These are phyloP conservation scores for Raddia guianensis DNA, from an alignment of 176 grass and related monocot species.

Conservation along the genomic window DNA sequence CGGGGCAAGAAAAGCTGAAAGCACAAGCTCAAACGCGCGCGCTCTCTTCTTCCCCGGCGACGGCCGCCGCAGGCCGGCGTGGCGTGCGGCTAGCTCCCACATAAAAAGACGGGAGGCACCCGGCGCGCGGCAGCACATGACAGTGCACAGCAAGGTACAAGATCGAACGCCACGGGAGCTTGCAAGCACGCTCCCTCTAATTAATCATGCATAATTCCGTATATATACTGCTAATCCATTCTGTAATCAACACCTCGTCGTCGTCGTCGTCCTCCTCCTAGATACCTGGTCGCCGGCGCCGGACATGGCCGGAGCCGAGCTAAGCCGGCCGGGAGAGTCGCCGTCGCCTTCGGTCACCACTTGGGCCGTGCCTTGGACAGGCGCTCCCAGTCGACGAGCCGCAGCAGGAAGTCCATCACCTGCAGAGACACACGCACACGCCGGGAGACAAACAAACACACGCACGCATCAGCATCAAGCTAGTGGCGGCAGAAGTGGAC, in stretches of 20 bases:
- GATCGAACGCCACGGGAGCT: neutral
- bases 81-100: conserved; percentile 6
- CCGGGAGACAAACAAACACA: neutral
- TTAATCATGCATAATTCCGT: neutral
- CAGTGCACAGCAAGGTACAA: neutral
- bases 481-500: conserved; percentile 33
- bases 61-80: neutral
- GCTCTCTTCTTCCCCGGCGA: neutral
- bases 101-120: conserved; percentile 36
- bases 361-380: conserved; percentile 45
- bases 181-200: conserved; percentile 6
- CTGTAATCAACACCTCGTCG: neutral
- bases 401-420: conserved; percentile 59
- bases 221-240: neutral
- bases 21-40: neutral
- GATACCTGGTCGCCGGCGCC: too few species aligned
- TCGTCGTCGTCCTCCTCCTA: neutral
- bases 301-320: neutral
- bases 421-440: neutral
- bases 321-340: neutral
- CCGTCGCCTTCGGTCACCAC: conserved; percentile 6
- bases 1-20: neutral
- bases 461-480: conserved; percentile 26
- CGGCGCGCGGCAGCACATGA: neutral
- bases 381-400: conserved; percentile 54